phyloP scores from a whole-genome alignment of 192 early-diverging fungal genomes.

The Rhizophlyctis rosea region DNA sequence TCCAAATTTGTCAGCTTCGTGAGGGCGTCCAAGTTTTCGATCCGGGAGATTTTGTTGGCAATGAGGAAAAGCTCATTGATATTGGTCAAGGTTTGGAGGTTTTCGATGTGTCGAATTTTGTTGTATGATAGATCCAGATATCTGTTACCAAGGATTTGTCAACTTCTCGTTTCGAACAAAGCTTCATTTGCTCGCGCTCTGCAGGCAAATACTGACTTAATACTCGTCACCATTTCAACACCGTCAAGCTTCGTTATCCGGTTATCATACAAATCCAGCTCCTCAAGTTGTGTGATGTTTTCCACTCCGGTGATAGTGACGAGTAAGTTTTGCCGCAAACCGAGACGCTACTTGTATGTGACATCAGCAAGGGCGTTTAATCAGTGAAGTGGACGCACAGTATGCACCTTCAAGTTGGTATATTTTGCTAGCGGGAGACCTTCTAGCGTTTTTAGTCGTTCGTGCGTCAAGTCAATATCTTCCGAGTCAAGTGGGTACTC shows the following conservation, averaged over 20 bases:
- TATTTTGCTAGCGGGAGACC: slow-evolving; percentile 58
- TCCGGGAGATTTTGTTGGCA: slow-evolving; percentile 84
- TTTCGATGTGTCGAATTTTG: slow-evolving; percentile 80
- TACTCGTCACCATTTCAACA: slow-evolving; percentile 25
- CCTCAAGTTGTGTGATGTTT: slow-evolving; percentile 54
- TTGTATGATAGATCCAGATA: slow-evolving; percentile 93
- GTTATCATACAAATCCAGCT: slow-evolving; percentile 97
- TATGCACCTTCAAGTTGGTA: slow-evolving; percentile 62
- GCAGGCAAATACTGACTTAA: not conserved
- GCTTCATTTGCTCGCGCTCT: too few species aligned
- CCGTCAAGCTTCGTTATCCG: slow-evolving; percentile 72
- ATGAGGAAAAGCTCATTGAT: slow-evolving; percentile 85
- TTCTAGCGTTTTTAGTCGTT: slow-evolving; percentile 54
- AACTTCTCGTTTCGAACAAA: too few species aligned
- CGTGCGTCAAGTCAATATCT: slow-evolving; percentile 69
- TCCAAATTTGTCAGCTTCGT: slow-evolving; percentile 78
- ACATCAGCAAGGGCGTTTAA: slow-evolving; percentile 84
- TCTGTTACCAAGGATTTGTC: slow-evolving; percentile 32
- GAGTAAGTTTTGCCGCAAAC: slow-evolving; percentile 83
- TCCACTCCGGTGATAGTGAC: slow-evolving; percentile 63
- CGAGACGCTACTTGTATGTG: slow-evolving; percentile 63
- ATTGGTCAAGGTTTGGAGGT: slow-evolving; percentile 55
- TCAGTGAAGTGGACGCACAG: slow-evolving; percentile 69
- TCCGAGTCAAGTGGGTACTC: slow-evolving; percentile 50
- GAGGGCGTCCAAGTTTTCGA: slow-evolving; percentile 70